Base-by-base conservation (phyloP, 345 rosid species). In the Microthlaspi erraticum region DNA sequence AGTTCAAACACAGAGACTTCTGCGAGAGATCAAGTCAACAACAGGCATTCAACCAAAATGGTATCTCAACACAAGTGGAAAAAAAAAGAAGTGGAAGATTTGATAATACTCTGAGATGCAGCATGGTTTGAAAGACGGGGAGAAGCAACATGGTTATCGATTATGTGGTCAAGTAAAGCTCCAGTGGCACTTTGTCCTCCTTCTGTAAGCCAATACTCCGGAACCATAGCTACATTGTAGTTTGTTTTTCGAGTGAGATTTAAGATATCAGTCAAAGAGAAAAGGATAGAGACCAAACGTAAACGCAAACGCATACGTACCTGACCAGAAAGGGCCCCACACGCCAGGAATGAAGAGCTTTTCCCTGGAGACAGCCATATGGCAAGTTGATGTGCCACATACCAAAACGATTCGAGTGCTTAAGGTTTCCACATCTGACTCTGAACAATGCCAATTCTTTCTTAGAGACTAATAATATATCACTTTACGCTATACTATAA, bases 281-380 rank as follows among this genome's bases (percentile, higher is more conserved):
- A 1, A 45, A 75, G 37, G 3, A 53, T 8, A 45, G 44, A 29
- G 60, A 52, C 34, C 3, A 36, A 61, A 60, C 18, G 34, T 0
- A 37, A 14, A 59, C 5, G 46, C 4, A 36, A 61, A 53, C n/a
- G 36, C 0, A 37, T 19, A 46, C 6, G 54, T 85, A 93, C 98
- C 98, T 87, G 97, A 93, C 98, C 98, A 93, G 78, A 73, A 93
- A 55, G 97, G 98, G 16, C 98, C 98, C 98, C 98, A 93, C 10
- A 93, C 96, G 13, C 98, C 97, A 60, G 96, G 98, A 69, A 93
- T 89, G 62, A 93, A 89, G 64, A 93, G 82, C 82, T 89, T 93
- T 79, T 81, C 84, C 64, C 70, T 78, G 56, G 97, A 85, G 36
- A 93, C 86, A 77, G 92, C 97, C 98, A 93, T 93, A 77, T 93